Percentiles rank a stretch among this genome's conserved stretches.
Conservation (phyloP, 2,329 filamentous ascomycete species). For the Trematosphaeria pertusa region DNA sequence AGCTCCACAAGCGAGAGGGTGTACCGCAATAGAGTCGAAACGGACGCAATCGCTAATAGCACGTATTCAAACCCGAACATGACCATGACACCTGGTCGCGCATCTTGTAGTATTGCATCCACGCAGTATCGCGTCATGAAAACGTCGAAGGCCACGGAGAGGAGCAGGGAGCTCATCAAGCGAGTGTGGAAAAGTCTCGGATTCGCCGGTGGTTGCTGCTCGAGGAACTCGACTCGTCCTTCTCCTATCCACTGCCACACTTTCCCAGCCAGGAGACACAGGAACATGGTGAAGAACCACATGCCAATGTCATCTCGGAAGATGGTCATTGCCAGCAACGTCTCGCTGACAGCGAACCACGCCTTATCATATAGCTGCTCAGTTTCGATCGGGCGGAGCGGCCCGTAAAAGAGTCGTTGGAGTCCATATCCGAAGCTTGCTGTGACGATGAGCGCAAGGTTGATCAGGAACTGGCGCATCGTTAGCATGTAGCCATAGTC, state of each 20-base stretch:
- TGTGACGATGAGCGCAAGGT: slow-evolving; percentile 83
- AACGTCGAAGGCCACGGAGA: slow-evolving; percentile 81
- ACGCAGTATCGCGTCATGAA: slow-evolving; percentile 83
- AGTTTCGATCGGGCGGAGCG: slow-evolving; percentile 88
- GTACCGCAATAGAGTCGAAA: slow-evolving; percentile 81
- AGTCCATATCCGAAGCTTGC: slow-evolving; percentile 83
- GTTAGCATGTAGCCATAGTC: slow-evolving; percentile 14
- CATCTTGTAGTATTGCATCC: slow-evolving; percentile 81
- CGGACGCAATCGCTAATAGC: slow-evolving; percentile 79
- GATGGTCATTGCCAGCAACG: slow-evolving; percentile 96
- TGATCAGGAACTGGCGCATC: slow-evolving; percentile 77
- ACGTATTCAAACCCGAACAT: slow-evolving; percentile 99
- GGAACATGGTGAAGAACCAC: slow-evolving; percentile 97
- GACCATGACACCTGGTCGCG: slow-evolving; percentile 98
- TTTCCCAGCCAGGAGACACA: slow-evolving; percentile 88
- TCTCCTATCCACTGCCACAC: slow-evolving; percentile 99
- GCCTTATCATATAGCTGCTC: slow-evolving; percentile 97
- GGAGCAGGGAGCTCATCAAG: slow-evolving; percentile 76
- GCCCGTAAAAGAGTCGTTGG: slow-evolving; percentile 89
- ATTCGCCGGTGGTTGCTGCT: slow-evolving; percentile 92
- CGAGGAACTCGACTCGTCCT: slow-evolving; percentile 88
- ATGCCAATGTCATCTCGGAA: slow-evolving; percentile 94
- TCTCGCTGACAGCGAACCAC: slow-evolving; percentile 98
- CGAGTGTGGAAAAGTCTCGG: slow-evolving; percentile 86
- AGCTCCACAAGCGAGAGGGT: slow-evolving; percentile 79